Conservation (phyloP, 257 asterid genomes). For the Solanum paucissectum region DNA sequence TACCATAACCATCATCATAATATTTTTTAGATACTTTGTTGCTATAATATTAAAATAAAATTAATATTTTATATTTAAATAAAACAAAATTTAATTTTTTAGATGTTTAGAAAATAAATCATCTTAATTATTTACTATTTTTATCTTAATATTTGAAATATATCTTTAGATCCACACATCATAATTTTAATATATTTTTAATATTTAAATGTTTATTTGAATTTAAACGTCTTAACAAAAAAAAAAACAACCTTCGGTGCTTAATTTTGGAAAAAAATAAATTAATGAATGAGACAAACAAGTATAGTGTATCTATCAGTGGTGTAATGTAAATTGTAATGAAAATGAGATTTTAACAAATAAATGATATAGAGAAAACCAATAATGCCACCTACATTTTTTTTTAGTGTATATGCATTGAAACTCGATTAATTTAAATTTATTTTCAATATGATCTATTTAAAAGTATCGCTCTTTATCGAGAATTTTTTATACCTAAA, state of each 20-base stretch:
- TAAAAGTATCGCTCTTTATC: too few relatives aligned
- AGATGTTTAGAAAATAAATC: neutral
- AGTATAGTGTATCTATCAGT: neutral
- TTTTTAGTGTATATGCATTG: neutral
- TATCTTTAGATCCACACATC: neutral
- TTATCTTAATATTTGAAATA: neutral
- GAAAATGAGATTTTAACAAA: neutral
- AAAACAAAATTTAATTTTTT: neutral
- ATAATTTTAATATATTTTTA: neutral
- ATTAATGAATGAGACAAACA: neutral
- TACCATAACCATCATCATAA: neutral
- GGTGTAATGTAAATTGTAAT: neutral
- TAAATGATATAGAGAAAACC: neutral
- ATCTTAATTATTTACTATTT: neutral
- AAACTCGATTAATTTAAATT: neutral
- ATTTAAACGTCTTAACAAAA: neutral
- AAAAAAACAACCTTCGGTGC: neutral
- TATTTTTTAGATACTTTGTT: neutral
- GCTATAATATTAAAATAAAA: neutral
- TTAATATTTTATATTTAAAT: neutral
- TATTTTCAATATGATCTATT: neutral
- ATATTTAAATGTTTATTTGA: neutral
- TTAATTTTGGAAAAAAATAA: neutral
- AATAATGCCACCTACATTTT: neutral
- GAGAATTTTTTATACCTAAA: too few relatives aligned